Percentiles rank a stretch among this genome's conserved stretches.
phyloP scores from a whole-genome alignment of 2,329 filamentous ascomycete species.

The Arthrinium puccinioides region DNA sequence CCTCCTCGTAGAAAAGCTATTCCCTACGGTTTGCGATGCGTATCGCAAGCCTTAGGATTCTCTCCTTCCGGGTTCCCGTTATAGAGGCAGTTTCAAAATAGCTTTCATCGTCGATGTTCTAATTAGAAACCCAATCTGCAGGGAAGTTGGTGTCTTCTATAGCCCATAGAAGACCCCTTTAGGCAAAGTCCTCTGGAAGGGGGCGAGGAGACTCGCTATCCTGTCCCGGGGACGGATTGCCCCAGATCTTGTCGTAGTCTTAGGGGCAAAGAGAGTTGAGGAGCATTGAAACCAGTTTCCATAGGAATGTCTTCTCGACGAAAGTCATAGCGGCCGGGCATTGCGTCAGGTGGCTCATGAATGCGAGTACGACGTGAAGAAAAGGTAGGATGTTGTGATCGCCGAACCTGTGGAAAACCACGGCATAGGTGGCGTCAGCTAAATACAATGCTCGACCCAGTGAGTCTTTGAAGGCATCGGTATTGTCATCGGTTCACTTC shows the following conservation, averaged over 20 bases:
- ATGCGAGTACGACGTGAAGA: conserved; percentile 55
- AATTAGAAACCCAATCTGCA: conserved; percentile 47
- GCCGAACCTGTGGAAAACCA: conserved; percentile 43
- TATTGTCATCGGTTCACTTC: conserved; percentile 14
- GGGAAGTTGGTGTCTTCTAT: conserved; percentile 51
- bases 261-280: conserved; percentile 29
- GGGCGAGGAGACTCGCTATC: conserved; percentile 41
- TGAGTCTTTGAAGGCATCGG: conserved; percentile 16
- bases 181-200: conserved; percentile 61
- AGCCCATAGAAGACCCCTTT: conserved; percentile 56
- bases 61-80: conserved; percentile 45
- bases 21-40: conserved; percentile 33
- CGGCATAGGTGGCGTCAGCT: conserved; percentile 15
- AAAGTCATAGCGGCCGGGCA: conserved; percentile 33
- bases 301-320: conserved; percentile 41
- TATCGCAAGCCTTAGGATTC: conserved; percentile 51
- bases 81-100: conserved; percentile 56
- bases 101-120: conserved; percentile 57
- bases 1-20: conserved; percentile 38
- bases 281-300: conserved; percentile 37
- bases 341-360: conserved; percentile 40
- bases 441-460: conserved; percentile 16
- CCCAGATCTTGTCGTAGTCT: conserved; percentile 28
- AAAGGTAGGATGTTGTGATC: conserved; percentile 56
- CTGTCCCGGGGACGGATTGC: conserved; percentile 37